Evolutionary conservation across 164 flowering plant genomes (phyloP).

Genomic region (Stephania japonica): DNA sequence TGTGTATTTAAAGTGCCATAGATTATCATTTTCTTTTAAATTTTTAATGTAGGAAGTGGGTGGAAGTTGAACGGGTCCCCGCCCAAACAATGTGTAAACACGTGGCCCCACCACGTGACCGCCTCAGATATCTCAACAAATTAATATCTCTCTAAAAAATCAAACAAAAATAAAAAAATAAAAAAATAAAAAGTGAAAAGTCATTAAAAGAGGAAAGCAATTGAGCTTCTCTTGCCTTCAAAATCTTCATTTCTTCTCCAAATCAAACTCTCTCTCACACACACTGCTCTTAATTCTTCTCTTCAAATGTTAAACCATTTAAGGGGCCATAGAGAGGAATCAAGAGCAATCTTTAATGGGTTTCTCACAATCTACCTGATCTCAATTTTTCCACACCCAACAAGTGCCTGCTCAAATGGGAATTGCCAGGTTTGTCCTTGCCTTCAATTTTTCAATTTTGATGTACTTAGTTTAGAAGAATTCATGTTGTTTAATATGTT

Average conservation of each 20-base stretch:
- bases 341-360: constrained; percentile 24
- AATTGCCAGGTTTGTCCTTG: constrained; percentile 52
- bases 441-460: neutral
- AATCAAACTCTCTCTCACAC: neutral
- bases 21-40: too few species aligned
- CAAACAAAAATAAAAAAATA: neutral
- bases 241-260: constrained; percentile 1
- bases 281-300: neutral
- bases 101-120: constrained; percentile 3
- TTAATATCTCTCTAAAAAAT: too few species aligned
- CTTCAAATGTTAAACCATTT: constrained; percentile 29
- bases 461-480: neutral
- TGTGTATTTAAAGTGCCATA: too few species aligned
- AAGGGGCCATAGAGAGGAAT: constrained; percentile 18
- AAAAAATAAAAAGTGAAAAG: neutral
- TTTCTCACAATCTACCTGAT: constrained; percentile 19
- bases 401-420: constrained; percentile 47
- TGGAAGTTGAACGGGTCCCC: too few species aligned
- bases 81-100: neutral
- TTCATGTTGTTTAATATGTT: neutral
- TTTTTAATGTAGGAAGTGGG: too few species aligned
- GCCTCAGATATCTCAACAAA: neutral
- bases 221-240: neutral
- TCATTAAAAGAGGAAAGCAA: neutral
- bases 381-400: constrained; percentile 5